Percentiles rank a stretch among this genome's conserved stretches.
phyloP scores from a whole-genome alignment of 345 rosid species.

The Trapa bicornis region DNA sequence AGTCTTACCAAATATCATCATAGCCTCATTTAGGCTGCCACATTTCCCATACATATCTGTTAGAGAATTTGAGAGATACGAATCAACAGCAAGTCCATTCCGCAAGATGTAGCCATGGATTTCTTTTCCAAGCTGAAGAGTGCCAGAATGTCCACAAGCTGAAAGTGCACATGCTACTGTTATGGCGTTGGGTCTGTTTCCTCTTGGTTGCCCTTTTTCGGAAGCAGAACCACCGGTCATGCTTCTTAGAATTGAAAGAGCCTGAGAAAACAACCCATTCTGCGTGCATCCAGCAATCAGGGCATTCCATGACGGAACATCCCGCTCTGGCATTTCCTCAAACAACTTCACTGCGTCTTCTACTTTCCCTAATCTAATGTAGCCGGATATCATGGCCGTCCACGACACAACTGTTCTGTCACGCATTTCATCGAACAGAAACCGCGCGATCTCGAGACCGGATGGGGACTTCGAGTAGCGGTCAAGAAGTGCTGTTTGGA shows the following conservation, averaged over 20 bases:
- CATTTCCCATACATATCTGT: constrained; percentile 85
- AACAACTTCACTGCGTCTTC: constrained; percentile 41
- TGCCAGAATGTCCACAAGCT: constrained; percentile 67
- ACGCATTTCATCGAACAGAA: constrained; percentile 71
- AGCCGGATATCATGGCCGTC: constrained; percentile 77
- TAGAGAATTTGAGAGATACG: constrained; percentile 48
- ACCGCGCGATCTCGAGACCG: constrained; percentile 31
- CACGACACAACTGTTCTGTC: constrained; percentile 59
- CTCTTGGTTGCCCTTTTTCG: constrained; percentile 2
- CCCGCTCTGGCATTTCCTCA: constrained; percentile 66
- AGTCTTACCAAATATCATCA: constrained; percentile 31
- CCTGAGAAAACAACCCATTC: constrained; percentile 60
- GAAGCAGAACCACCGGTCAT: constrained; percentile 26
- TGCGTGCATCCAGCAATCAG: constrained; percentile 76
- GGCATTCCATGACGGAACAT: constrained; percentile 88
- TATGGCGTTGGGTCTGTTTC: constrained; percentile 46
- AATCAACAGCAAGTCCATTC: constrained; percentile 24
- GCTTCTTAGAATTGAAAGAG: constrained; percentile 43
- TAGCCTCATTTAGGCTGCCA: constrained; percentile 53
- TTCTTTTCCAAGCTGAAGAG: constrained; percentile 49
- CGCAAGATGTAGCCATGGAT: constrained; percentile 55
- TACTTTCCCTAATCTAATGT: constrained; percentile 46
- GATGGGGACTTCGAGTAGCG: constrained; percentile 42
- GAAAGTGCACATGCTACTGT: constrained; percentile 60
- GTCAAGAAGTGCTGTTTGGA: constrained; percentile 65